These are phyloP conservation scores for Penicillium verhagenii DNA, from an alignment of 495 filamentous ascomycete genomes.

Conservation along the genomic window DNA sequence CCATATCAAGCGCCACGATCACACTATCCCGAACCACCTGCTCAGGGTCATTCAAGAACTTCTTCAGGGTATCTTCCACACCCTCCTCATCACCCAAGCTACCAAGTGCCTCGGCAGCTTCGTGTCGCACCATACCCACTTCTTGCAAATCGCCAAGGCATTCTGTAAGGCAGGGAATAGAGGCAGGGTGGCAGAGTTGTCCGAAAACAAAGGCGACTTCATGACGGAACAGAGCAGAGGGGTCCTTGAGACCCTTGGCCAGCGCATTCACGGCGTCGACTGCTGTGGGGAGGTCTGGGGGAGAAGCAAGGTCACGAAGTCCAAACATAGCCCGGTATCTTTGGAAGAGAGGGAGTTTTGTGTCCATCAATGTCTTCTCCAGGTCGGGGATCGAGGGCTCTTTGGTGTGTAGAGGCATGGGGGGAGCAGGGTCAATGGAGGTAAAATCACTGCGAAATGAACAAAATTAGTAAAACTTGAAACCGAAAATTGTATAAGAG, in stretches of 20 bases:
- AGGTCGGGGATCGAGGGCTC: conserved; percentile 69
- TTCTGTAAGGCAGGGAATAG: conserved; percentile 80
- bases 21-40: conserved; percentile 93
- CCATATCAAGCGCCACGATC: conserved; percentile 96
- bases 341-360: conserved; percentile 75
- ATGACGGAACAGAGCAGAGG: conserved; percentile 93
- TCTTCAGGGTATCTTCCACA: conserved; percentile 79
- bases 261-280: conserved; percentile 79
- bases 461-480: conserved; percentile 6
- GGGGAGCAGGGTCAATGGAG: conserved; percentile 93
- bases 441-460: conserved; percentile 71
- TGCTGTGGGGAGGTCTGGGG: conserved; percentile 84
- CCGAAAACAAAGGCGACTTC: conserved; percentile 99
- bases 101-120: conserved; percentile 96
- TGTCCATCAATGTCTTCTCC: conserved; percentile 74
- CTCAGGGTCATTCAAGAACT: conserved; percentile 85
- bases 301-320: conserved; percentile 87
- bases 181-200: conserved; percentile 92
- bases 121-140: conserved; percentile 93
- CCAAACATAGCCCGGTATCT: conserved; percentile 98
- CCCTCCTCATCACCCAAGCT: conserved; percentile 92
- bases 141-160: conserved; percentile 77
- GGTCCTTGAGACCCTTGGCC: conserved; percentile 81
- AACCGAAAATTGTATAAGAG: background rate
- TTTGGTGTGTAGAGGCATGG: conserved; percentile 61